These are phyloP conservation scores for Trametes cingulata DNA, from an alignment of 768 basidiomycete genomes.

Conservation along the genomic window DNA sequence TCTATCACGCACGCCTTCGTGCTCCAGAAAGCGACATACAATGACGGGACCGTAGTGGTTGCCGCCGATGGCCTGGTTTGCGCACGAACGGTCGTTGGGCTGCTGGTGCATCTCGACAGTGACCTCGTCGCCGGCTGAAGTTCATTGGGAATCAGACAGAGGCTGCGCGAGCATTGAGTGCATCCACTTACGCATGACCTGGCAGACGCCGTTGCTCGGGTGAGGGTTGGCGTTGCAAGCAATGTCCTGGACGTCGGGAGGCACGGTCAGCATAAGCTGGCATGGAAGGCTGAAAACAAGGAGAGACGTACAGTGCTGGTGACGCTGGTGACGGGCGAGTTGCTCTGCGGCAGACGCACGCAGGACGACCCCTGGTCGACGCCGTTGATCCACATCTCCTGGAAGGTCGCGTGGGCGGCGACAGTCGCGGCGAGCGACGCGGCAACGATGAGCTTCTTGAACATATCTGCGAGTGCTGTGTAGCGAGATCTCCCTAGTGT, in stretches of 20 bases:
- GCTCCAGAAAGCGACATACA: conserved; percentile 22
- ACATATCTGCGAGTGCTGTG: conserved; percentile 27
- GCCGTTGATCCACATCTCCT: conserved; percentile 53
- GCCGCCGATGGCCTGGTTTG: conserved; percentile 51
- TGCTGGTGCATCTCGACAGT: conserved; percentile 60
- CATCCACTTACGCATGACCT: conserved; percentile 39
- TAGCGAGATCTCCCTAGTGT: not conserved
- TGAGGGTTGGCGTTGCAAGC: conserved; percentile 47
- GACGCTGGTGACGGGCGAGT: conserved; percentile 48
- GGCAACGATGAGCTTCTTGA: conserved; percentile 33
- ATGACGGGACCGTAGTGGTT: conserved; percentile 52
- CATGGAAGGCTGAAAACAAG: not conserved
- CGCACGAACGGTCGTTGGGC: conserved; percentile 46
- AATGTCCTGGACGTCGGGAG: conserved; percentile 38
- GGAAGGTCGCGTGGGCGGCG: conserved; percentile 55
- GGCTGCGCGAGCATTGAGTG: too few relatives aligned
- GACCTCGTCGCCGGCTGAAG: conserved; percentile 44
- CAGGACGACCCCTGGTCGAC: conserved; percentile 50
- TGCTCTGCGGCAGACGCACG: conserved; percentile 45
- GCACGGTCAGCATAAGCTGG: not conserved
- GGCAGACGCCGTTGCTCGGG: conserved; percentile 41
- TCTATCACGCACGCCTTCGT: too few relatives aligned
- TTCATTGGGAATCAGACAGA: too few relatives aligned
- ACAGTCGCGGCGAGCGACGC: conserved; percentile 41
- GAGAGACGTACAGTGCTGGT: conserved; percentile 34